Conservation (phyloP, 495 filamentous ascomycete species). For the Hypoxylon crocopeplum region DNA sequence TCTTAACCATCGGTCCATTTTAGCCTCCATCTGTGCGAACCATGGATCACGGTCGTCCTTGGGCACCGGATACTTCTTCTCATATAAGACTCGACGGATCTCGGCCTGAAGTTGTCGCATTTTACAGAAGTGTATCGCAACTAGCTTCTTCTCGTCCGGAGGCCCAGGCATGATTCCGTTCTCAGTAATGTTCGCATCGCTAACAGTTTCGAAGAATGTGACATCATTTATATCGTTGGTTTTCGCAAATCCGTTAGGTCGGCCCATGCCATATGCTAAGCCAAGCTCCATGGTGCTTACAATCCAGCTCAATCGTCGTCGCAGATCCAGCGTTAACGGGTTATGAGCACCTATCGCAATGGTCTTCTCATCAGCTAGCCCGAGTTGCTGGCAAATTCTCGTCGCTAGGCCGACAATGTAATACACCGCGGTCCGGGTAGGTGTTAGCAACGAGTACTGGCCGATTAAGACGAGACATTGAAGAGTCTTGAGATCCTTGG, state of each 20-base stretch:
- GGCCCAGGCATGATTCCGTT: constrained; percentile 74
- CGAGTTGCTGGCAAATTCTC: constrained; percentile 84
- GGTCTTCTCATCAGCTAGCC: constrained; percentile 83
- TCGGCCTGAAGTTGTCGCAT: constrained; percentile 91
- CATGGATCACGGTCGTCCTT: constrained; percentile 80
- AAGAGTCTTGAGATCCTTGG: constrained; percentile 85
- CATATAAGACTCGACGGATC: constrained; percentile 81
- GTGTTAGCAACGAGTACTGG: constrained; percentile 90
- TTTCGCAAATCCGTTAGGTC: constrained; percentile 82
- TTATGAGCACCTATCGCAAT: constrained; percentile 64
- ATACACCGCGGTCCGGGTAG: constrained; percentile 86
- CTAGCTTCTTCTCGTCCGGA: constrained; percentile 76
- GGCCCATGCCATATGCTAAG: constrained; percentile 82
- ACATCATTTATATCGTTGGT: constrained; percentile 81
- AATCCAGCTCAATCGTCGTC: constrained; percentile 85
- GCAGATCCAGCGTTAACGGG: constrained; percentile 81
- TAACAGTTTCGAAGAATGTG: constrained; percentile 75
- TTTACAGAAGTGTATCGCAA: constrained; percentile 89
- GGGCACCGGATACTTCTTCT: constrained; percentile 75
- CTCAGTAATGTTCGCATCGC: constrained; percentile 81
- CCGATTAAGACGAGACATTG: constrained; percentile 88
- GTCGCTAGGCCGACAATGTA: constrained; percentile 88
- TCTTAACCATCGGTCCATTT: constrained; percentile 73
- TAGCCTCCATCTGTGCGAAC: constrained; percentile 80
- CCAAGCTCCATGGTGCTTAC: constrained; percentile 85